A percentile compares a stretch with the other conserved stretches of the same genome.
Evolutionary conservation across 768 basidiomycete species (phyloP).

Genomic region (Boletellus ananas): DNA sequence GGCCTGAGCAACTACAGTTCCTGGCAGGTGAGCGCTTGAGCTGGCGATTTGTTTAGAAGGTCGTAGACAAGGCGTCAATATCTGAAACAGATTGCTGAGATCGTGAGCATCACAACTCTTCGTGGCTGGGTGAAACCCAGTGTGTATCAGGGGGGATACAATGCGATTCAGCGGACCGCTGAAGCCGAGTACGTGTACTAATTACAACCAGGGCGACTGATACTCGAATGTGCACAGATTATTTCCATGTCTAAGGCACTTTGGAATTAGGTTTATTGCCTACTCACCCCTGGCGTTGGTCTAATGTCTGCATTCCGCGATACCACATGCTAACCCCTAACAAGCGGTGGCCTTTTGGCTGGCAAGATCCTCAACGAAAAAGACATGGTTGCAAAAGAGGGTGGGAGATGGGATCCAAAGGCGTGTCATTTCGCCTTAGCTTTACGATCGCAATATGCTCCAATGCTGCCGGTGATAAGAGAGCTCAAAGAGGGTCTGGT

Average conservation of each 20-base stretch:
- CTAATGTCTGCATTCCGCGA: not conserved
- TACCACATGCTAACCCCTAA: not conserved
- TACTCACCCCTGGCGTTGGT: constrained; percentile 15
- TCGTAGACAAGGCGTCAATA: not conserved
- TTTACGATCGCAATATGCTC: constrained; percentile 10
- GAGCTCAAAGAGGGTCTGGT: constrained; percentile 14
- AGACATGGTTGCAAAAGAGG: constrained; percentile 6
- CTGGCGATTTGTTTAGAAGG: not conserved
- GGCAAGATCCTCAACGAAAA: constrained; percentile 11
- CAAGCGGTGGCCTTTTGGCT: constrained; percentile 13
- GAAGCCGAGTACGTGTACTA: constrained; percentile 31
- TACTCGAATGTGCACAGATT: constrained; percentile 15
- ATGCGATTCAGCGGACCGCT: constrained; percentile 39
- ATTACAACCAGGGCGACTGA: not conserved
- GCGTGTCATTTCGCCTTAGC: not conserved
- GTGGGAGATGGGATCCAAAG: constrained; percentile 19
- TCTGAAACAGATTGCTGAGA: constrained; percentile 39
- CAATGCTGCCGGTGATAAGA: constrained; percentile 10
- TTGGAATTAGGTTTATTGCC: constrained; percentile 38
- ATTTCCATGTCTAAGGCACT: constrained; percentile 41
- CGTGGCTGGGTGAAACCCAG: constrained; percentile 48
- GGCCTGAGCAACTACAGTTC: constrained; percentile 18
- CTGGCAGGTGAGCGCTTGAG: constrained; percentile 31
- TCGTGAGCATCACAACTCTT: constrained; percentile 39
- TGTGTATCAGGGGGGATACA: constrained; percentile 48